Evolutionary conservation across 805 yeast genomes (phyloP).

Genomic region (Zygosaccharomyces kombuchaensis): DNA sequence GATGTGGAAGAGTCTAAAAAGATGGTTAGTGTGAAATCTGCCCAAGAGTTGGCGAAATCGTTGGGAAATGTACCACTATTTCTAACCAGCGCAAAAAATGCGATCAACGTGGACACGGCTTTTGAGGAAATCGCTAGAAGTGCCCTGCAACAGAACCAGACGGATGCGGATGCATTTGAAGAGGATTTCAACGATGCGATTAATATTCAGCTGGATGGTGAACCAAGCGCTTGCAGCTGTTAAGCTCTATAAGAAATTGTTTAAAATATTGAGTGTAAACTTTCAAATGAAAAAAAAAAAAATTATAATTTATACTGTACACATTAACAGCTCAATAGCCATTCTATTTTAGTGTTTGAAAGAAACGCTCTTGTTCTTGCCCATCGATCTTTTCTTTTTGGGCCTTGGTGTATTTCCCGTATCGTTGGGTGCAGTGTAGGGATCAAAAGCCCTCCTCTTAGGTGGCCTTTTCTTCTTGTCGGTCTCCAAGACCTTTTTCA

Average conservation of each 20-base stretch:
- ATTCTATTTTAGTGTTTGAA: constrained; percentile 17
- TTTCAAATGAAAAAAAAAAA: not conserved
- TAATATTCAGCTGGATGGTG: constrained; percentile 87
- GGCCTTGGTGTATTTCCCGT: constrained; percentile 46
- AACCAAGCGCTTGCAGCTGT: constrained; percentile 71
- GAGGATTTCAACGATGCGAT: constrained; percentile 97
- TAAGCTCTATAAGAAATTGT: constrained; percentile 25
- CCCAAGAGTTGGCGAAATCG: constrained; percentile 56
- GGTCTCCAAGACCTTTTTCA: constrained; percentile 40
- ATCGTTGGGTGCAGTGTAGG: constrained; percentile 44
- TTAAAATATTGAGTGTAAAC: not conserved
- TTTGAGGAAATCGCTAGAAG: constrained; percentile 93
- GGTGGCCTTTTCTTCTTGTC: constrained; percentile 14
- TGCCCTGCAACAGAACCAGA: constrained; percentile 84
- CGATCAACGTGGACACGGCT: constrained; percentile 91
- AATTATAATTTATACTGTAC: constrained; percentile 2
- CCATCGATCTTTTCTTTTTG: constrained; percentile 40
- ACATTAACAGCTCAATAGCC: not conserved
- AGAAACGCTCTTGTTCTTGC: constrained; percentile 29
- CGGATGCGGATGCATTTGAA: constrained; percentile 69
- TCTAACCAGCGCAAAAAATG: constrained; percentile 97
- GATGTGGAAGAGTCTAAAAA: constrained; percentile 91
- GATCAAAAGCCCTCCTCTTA: constrained; percentile 50
- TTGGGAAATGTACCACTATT: constrained; percentile 83
- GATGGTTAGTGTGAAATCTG: constrained; percentile 56